Conservation (phyloP, 2,329 filamentous ascomycete genomes). For the Raffaelea albimanens region DNA sequence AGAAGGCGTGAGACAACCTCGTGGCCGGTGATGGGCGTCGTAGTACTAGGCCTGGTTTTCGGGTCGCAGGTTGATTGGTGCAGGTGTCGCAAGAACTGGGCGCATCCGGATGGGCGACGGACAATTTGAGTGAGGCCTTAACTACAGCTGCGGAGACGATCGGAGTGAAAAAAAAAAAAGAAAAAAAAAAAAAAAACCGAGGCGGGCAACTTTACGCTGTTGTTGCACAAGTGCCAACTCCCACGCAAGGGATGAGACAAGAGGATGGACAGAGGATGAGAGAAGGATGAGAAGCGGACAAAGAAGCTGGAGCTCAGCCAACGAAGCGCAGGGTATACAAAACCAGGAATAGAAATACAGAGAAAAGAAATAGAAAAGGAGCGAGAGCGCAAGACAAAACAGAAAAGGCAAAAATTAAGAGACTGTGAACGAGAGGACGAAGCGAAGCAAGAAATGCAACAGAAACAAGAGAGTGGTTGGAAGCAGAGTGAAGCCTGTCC, state of each 20-base stretch:
- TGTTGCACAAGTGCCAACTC: background rate
- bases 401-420: conserved; percentile 3
- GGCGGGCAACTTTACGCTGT: background rate
- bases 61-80: conserved; percentile 1
- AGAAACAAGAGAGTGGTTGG: background rate
- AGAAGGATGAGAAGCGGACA: conserved; percentile 3
- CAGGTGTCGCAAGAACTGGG: background rate
- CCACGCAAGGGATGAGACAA: background rate
- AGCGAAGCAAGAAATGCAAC: background rate
- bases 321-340: background rate
- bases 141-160: no score
- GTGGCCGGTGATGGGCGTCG: background rate
- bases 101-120: conserved; percentile 3
- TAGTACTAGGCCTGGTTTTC: background rate
- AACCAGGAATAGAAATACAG: background rate
- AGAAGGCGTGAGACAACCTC: background rate
- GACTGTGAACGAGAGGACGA: background rate
- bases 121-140: no score
- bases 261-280: background rate
- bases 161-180: conserved; percentile 4
- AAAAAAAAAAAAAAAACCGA: background rate
- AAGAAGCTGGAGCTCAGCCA: background rate
- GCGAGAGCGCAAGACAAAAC: background rate
- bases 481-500: background rate
- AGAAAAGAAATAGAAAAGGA: background rate